Percentiles rank a stretch among this genome's conserved stretches.
Conservation (phyloP, 2,329 filamentous ascomycete species). For the Colletotrichum shisoi region DNA sequence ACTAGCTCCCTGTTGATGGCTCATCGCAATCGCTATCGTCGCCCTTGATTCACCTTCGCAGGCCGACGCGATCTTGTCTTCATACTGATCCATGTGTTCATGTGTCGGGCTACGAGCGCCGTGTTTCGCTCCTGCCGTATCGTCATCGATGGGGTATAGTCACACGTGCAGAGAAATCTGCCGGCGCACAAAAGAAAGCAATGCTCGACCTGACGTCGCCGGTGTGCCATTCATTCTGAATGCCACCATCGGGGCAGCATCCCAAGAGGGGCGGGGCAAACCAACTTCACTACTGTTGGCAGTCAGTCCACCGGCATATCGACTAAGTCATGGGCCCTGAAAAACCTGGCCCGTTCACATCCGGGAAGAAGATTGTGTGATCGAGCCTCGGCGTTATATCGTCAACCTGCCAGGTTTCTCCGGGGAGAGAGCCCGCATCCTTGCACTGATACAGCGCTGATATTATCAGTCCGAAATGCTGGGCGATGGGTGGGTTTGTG, state of each 20-base stretch:
- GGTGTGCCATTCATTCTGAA: not conserved
- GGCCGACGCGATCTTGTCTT: not conserved
- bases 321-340: conserved; percentile 26
- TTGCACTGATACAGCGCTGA: conserved; percentile 28
- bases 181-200: conserved; percentile 25
- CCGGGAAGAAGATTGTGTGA: conserved; percentile 27
- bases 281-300: not conserved
- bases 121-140: conserved; percentile 14
- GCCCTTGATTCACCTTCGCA: conserved; percentile 5
- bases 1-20: conserved; percentile 29
- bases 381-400: conserved; percentile 25
- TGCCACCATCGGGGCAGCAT: conserved; percentile 14
- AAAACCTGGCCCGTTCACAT: conserved; percentile 15
- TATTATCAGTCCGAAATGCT: conserved; percentile 14
- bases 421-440: conserved; percentile 10
- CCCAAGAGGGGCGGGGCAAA: conserved; percentile 3
- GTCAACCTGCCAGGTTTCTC: conserved; percentile 26
- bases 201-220: conserved; percentile 7
- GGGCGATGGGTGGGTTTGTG: conserved; percentile 8
- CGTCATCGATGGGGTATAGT: conserved; percentile 1
- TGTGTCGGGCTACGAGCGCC: conserved; percentile 32
- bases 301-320: conserved; percentile 12
- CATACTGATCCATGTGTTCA: not conserved
- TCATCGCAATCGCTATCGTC: not conserved
- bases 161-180: conserved; percentile 4